These are phyloP conservation scores for Colletotrichum liriopes DNA, from an alignment of 2,329 filamentous ascomycete genomes.

Conservation along the genomic window DNA sequence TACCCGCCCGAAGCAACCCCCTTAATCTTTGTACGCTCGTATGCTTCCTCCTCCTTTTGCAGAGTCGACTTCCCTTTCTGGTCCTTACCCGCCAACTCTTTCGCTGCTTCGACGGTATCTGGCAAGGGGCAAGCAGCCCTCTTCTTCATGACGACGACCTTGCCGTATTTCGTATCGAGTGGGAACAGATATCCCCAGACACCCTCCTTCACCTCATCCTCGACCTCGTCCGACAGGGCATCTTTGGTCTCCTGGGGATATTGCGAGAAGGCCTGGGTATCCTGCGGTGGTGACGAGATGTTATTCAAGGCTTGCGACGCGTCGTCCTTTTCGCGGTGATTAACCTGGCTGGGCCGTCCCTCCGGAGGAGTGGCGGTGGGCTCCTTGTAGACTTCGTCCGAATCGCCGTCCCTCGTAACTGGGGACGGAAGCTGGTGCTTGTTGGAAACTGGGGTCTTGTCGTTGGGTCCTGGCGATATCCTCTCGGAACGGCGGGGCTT, in stretches of 20 bases:
- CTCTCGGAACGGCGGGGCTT: constrained; percentile 87
- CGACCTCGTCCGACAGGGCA: constrained; percentile 83
- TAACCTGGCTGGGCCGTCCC: constrained; percentile 69
- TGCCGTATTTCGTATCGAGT: constrained; percentile 79
- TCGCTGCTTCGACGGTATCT: constrained; percentile 57
- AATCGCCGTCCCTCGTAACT: constrained; percentile 72
- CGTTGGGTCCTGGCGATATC: constrained; percentile 68
- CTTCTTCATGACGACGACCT: constrained; percentile 80
- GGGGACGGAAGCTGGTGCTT: constrained; percentile 86
- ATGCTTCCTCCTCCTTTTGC: constrained; percentile 70
- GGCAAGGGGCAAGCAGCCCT: constrained; percentile 79
- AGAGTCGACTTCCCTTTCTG: constrained; percentile 63
- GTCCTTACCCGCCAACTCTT: constrained; percentile 55
- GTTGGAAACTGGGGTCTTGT: constrained; percentile 73
- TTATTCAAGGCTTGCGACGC: constrained; percentile 55
- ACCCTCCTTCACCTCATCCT: constrained; percentile 86
- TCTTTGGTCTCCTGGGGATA: constrained; percentile 78
- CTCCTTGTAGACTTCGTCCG: constrained; percentile 74
- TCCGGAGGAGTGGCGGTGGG: constrained; percentile 79
- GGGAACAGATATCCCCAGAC: constrained; percentile 98
- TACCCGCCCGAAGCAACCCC: constrained; percentile 84
- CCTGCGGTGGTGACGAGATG: constrained; percentile 76
- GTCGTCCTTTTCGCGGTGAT: constrained; percentile 67
- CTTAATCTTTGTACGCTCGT: constrained; percentile 74
- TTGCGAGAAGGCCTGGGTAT: constrained; percentile 77